Evolutionary conservation across 441 rosid species (phyloP).

Genomic region (Biscutella laevigata): DNA sequence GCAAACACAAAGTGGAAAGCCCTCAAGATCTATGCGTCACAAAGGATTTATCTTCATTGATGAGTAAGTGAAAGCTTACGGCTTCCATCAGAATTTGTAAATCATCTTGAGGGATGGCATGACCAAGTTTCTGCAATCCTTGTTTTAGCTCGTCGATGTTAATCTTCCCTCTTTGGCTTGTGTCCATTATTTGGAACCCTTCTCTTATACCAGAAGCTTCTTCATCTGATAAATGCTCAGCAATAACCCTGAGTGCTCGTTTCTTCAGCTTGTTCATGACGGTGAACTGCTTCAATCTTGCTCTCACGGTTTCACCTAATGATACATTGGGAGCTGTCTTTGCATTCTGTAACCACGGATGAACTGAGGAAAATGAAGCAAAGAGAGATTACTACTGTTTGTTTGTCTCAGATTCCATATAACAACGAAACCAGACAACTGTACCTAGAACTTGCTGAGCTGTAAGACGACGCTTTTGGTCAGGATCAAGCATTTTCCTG

Average conservation of each 20-base stretch:
- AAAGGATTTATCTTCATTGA: too few relatives aligned
- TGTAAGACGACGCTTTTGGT: slow-evolving; percentile 52
- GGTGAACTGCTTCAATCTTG: slow-evolving; percentile 68
- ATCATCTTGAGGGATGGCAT: slow-evolving; percentile 49
- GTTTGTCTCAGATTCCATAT: background rate
- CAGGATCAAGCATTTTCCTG: slow-evolving; percentile 67
- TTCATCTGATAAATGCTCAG: slow-evolving; percentile 65
- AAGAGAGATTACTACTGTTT: background rate
- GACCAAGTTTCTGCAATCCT: slow-evolving; percentile 61
- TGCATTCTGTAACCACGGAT: slow-evolving; percentile 67
- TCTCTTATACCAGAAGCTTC: slow-evolving; percentile 69
- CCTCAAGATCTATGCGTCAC: too few relatives aligned
- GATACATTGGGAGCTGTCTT: slow-evolving; percentile 70
- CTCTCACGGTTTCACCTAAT: slow-evolving; percentile 66
- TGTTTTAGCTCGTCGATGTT: slow-evolving; percentile 50
- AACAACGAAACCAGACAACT: background rate
- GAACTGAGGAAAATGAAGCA: slow-evolving; percentile 37
- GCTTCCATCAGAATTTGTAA: slow-evolving; percentile 71
- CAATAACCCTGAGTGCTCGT: slow-evolving; percentile 72
- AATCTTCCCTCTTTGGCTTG: slow-evolving; percentile 53
- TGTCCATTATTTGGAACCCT: slow-evolving; percentile 58
- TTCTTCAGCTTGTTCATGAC: slow-evolving; percentile 80
- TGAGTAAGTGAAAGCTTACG: slow-evolving; percentile 38
- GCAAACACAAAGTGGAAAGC: background rate
- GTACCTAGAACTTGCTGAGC: slow-evolving; percentile 73